Conservation (phyloP, 2,329 filamentous ascomycete genomes). For the Fusarium tupiense region DNA sequence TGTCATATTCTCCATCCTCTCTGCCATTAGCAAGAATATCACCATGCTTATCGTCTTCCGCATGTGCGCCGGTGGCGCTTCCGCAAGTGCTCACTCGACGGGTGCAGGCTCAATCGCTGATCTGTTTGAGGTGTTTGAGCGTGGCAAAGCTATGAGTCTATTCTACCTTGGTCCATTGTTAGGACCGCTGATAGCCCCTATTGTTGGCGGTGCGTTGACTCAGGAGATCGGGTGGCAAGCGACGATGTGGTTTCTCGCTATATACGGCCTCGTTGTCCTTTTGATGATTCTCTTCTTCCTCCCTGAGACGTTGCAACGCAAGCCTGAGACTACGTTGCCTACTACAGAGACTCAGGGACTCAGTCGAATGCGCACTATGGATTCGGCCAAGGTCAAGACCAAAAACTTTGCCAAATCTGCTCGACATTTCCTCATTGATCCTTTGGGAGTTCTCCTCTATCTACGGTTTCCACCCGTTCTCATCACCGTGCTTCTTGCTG, state of each 20-base stretch:
- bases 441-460: constrained; percentile 74
- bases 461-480: constrained; percentile 78
- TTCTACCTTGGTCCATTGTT: constrained; percentile 84
- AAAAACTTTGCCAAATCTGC: constrained; percentile 62
- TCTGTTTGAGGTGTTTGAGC: constrained; percentile 77
- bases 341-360: constrained; percentile 31
- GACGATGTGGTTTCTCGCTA: constrained; percentile 80
- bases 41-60: constrained; percentile 82
- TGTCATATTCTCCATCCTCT: constrained; percentile 74
- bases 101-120: constrained; percentile 86
- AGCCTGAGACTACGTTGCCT: constrained; percentile 18
- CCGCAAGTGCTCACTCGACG: constrained; percentile 83
- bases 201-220: constrained; percentile 79
- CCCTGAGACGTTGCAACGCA: constrained; percentile 68
- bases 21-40: constrained; percentile 75
- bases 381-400: constrained; percentile 68
- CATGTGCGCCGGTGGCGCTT: constrained; percentile 77
- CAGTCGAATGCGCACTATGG: constrained; percentile 66
- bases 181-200: constrained; percentile 78
- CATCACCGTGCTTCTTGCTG: constrained; percentile 77
- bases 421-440: constrained; percentile 75
- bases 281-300: constrained; percentile 68
- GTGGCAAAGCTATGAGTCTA: constrained; percentile 82
- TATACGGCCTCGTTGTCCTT: constrained; percentile 71
- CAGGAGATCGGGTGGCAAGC: constrained; percentile 77